Evolutionary conservation across 805 yeast genomes (phyloP), one percentile per base, ranked within the genome.

Genomic region (Saturnispora silvae): DNA sequence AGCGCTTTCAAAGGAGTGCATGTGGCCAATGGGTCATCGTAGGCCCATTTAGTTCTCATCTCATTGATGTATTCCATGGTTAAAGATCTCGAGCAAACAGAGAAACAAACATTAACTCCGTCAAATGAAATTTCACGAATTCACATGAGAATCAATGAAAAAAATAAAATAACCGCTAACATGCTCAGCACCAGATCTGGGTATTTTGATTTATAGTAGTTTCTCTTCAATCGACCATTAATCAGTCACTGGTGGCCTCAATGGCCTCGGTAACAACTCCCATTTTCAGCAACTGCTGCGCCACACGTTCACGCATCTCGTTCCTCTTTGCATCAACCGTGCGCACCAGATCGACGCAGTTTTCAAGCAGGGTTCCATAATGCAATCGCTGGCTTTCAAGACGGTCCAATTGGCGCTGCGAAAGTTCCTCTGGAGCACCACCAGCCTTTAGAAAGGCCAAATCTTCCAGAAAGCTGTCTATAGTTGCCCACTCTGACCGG

Each of bases 1-100:
- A 30, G 36, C 11, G 60, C 59, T 32, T 45, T 37, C 11, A 29
- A 41, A 18, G 7, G 26, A 3, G n/a, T 8, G n/a, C n/a, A n/a
- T n/a, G n/a, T n/a, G 5, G 19, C 43, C 35, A 56, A 23, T 1
- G 59, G 60, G 27, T 48, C 54, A 7, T 49, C 45, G 38, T 50
- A 54, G 3, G 17, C 23, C 39, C 35, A 30, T 44, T 34, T 45
- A 46, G 4, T 17, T 32, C 26, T 38, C 33, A 32, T 11, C 15
- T 25, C 15, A 25, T 13, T 10, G 15, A 23, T 25, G 14, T 9
- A 35, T n/a, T 20, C 14, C 29, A 31, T 41, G 7, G 13, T 28
- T 28, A 5, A 13, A 11, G 8, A 11, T 23, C 10, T 23, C 4
- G 20, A 17, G n/a, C n/a, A 28, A 17, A 17, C 13, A 28, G 31